Percentiles rank a stretch among this genome's conserved stretches.
These are phyloP conservation scores for Chytriomyces sp. DNA, from an alignment of 192 early-diverging fungal genomes.

Conservation along the genomic window DNA sequence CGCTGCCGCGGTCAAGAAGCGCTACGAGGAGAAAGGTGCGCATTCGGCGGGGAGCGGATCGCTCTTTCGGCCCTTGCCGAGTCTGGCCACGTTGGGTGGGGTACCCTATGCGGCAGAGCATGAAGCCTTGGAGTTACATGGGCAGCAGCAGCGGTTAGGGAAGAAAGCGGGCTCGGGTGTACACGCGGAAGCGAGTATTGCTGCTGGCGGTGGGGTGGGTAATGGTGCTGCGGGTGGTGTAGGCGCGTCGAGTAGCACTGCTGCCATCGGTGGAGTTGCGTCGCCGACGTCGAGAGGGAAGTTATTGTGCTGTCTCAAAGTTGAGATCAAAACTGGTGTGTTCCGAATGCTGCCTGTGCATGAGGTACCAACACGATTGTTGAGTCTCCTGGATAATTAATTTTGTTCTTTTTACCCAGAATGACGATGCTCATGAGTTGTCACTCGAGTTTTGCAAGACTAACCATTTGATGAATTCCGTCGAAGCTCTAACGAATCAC, in stretches of 20 bases:
- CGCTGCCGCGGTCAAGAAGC: neutral
- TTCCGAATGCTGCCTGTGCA: conserved; percentile 51
- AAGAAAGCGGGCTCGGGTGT: no score
- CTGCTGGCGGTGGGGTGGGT: no score
- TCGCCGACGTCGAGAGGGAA: conserved; percentile 16
- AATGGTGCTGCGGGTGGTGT: no score
- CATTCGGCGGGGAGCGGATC: neutral
- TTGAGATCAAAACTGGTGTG: conserved; percentile 48
- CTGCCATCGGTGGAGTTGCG: neutral
- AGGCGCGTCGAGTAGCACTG: neutral
- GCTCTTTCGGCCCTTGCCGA: conserved; percentile 2
- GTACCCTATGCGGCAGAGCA: neutral
- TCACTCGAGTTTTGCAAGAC: conserved; percentile 30
- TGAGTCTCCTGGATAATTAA: neutral
- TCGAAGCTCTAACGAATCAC: conserved; percentile 24
- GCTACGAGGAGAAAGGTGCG: neutral
- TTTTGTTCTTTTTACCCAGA: neutral
- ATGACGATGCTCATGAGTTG: conserved; percentile 26
- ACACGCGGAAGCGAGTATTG: no score
- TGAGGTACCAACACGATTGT: conserved; percentile 29
- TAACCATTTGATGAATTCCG: conserved; percentile 21
- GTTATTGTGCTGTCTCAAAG: conserved; percentile 47
- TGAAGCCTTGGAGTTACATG: no score
- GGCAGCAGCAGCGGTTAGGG: neutral
- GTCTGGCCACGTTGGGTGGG: neutral